Base-by-base conservation (phyloP, 2,329 filamentous ascomycete species). In the Penicillium sp. region DNA sequence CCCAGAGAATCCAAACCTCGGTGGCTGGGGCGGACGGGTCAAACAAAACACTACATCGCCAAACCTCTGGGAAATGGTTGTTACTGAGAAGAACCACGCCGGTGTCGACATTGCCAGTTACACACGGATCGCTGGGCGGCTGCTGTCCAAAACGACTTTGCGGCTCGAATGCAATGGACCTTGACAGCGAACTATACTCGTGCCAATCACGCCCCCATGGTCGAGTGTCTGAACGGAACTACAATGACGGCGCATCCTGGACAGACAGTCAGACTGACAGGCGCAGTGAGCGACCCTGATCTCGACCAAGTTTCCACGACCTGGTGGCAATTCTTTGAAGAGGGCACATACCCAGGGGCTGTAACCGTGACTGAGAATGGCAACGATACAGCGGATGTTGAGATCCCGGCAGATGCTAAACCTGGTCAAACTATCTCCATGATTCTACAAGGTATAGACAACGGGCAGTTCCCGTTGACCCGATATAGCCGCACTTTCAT, bases 121-220 rank as follows among this genome's bases (percentile, higher is more conserved):
- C 35, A 55, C 61, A 13, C 49, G 10, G 14, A 56, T 37, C 59
- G 61, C 11, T 63, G 61, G 61, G 53, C 55, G 3, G 39, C 56
- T 13, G 43, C 59, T 13, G 33, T 59, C 31, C 59, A 63, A 44
- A 63, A 63, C 27, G 61, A 63, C 41, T 63, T 63, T 55, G 61
- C 61, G 5, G 59, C 61, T 53, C 59, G 61, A 11, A 63, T 63
- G 50, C 59, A 61, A 41, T 63, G 61, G 61, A 63, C 61, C 33
- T 16, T 63, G 19, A 63, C 59, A 9, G 44, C 59, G 10, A 19
- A 61, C 16, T 63, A 59, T 33, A 13, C 19, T 6, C 16, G 41
- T 1, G 61, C 43, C 18, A 63, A 63, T 35, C 61, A 63, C 51
- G 50, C 61, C 16, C 59, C 61, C 9, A 35, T 36, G 3, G 60